Evolutionary conservation across 2,329 filamentous ascomycete species (phyloP).

Genomic region (Bimuria novae-zelandiae): DNA sequence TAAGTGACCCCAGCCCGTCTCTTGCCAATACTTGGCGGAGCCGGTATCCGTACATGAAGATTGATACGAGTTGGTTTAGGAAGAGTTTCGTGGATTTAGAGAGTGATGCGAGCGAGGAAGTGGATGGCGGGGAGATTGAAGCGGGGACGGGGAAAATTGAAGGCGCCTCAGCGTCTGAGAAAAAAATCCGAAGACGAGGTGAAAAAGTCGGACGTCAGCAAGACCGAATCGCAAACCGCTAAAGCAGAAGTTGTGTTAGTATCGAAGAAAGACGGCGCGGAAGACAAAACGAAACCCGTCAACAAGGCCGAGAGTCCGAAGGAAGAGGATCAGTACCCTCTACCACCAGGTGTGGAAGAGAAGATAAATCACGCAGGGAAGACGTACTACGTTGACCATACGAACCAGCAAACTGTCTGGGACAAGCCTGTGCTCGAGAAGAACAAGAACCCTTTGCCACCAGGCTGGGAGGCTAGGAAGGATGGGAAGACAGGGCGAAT

Average conservation of each 20-base stretch:
- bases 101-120: neutral
- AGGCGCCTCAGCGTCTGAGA: neutral
- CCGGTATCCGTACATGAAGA: conserved; percentile 17
- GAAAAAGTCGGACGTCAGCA: no score
- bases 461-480: neutral
- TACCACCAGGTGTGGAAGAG: neutral
- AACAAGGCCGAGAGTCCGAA: neutral
- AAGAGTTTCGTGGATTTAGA: conserved; percentile 2
- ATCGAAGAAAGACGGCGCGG: no score
- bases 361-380: neutral
- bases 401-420: neutral
- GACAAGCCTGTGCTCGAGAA: neutral
- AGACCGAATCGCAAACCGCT: no score
- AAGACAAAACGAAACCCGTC: neutral
- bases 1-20: no score
- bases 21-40: conserved; percentile 19
- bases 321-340: neutral
- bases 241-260: no score
- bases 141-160: neutral
- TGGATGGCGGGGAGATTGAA: neutral
- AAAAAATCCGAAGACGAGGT: no score
- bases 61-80: conserved; percentile 15
- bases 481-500: neutral
- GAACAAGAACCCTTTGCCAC: neutral
- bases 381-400: neutral